Evolutionary conservation across 208 protist species (phyloP).

Genomic region (Wallacemonas sp.): DNA sequence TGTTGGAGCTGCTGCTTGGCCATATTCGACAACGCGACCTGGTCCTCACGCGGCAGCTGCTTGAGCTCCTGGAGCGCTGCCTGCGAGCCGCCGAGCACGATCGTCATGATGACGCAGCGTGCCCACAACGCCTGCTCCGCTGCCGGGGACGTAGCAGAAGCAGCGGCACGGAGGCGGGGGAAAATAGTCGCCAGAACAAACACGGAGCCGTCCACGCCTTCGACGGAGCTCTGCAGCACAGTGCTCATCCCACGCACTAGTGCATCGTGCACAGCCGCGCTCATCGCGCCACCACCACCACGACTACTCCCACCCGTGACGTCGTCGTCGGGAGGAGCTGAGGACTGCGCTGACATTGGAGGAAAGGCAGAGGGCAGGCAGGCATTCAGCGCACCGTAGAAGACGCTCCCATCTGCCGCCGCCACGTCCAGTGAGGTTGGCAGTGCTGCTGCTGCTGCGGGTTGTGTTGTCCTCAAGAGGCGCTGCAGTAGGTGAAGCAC

Average conservation of each 20-base stretch:
- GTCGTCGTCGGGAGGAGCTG: too few relatives aligned
- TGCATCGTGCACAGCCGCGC: not conserved
- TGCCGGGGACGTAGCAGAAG: not conserved
- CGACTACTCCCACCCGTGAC: too few relatives aligned
- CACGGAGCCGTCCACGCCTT: not conserved
- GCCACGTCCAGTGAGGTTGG: not conserved
- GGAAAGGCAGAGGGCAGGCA: not conserved
- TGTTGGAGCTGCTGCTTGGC: conserved; percentile 42
- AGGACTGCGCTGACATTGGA: not conserved
- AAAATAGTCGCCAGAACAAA: not conserved
- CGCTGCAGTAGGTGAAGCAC: conserved; percentile 4
- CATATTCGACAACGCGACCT: conserved; percentile 58
- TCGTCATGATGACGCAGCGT: conserved; percentile 47
- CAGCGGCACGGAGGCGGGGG: not conserved
- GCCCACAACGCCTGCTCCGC: conserved; percentile 27
- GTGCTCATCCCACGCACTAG: conserved; percentile 1
- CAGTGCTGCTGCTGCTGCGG: not conserved
- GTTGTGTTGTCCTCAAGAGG: not conserved
- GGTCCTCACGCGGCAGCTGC: conserved; percentile 41
- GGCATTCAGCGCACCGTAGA: not conserved
- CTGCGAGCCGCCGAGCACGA: conserved; percentile 54
- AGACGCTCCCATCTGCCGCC: not conserved
- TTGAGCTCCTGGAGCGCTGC: conserved; percentile 38
- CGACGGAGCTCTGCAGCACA: not conserved
- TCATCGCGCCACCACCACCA: too few relatives aligned